Evolutionary conservation across 441 rosid species (phyloP), one percentile per base, ranked within the genome.

Genomic region (Geranium incanum): DNA sequence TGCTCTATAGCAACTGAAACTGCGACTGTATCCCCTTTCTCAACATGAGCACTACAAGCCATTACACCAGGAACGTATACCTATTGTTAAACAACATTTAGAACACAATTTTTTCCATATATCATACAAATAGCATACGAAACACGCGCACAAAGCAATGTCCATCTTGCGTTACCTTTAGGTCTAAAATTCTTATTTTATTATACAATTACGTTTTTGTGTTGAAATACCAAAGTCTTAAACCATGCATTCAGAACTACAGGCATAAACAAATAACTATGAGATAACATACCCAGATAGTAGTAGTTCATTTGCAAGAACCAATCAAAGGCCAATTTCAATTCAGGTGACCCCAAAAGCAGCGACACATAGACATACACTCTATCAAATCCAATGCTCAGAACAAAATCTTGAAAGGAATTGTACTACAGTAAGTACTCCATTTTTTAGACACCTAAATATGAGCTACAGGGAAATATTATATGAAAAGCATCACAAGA

Each of bases 1-100:
- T 86, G 95, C 86, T 95, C 99, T 55, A 86, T 72, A 38, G 94
- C 94, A 80, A 89, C 99, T 68, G 97, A 92, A 82, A 95, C 97
- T 71, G 99, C 97, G 80, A 94, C 94, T 18, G 36, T 67, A 74
- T 91, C 97, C 67, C 97, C 97, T 85, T 85, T 84, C 85, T 92
- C 99, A 19, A 92, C 99, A 86, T 86, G 95, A 55, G 97, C 88
- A 78, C 96, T 92, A 80, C 99, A 92, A 71, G 97, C 99, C 89
- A 90, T 72, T 57, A 88, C 91, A 81, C 99, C 99, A 68, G 99
- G 99, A 68, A 95, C 97, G 81, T 81, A 94, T 19, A 90, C 89
- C 99, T 94, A 84, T 74, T 82, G 73, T 66, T 72, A 66, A 73
- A 79, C 48, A 65, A 79, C 74, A 69, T 75, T 37, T 68, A 79